Evolutionary conservation across 2,329 filamentous ascomycete genomes (phyloP), one percentile per base, ranked within the genome.

Genomic region (Aspergillus pseudotamarii): DNA sequence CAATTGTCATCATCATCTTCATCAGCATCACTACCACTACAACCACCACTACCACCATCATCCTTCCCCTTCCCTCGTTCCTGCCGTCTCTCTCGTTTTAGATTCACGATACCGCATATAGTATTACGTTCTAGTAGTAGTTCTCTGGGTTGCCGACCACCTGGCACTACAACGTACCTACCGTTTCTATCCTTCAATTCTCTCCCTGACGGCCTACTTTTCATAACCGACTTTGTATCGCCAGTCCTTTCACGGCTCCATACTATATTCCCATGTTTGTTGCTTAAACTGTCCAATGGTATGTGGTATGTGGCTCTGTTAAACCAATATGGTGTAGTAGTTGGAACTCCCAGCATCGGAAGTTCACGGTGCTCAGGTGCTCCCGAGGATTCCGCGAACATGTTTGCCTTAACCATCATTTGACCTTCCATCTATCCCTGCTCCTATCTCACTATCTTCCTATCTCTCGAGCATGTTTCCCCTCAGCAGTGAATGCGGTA

Each of bases 221-320:
- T 30, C 57, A 36, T 46, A 50, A n/a, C 23, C 21, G 32, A 28
- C 43, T 36, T 34, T 58, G 26, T n/a, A 51, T 51, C 48, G 23
- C n/a, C 26, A 16, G 48, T 51, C 28, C 26, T 51, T 51, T 32
- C 48, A 32, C 12, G 11, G 45, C 14, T n/a, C 14, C 16, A 50
- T 9, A 30, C 26, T 16, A 21, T 54, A 26, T 26, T 43, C 43
- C 14, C 34, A 26, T 45, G 57, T 38, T 9, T 57, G 56, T 53
- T 45, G 48, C 48, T 57, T 34, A 63, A 56, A 34, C 60, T 59
- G 57, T 64, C 62, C 59, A 64, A 68, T 68, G 68, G 68, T 69
- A 67, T 55, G 68, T 64, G 32, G 23, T n/a, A 10, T 38, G 8
- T 53, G 30, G 6, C 16, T 12, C n/a, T 11, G 10, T 36, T 38